Evolutionary conservation across 371 early-diverging fungal species (phyloP).

Genomic region (Mucor racemosus): DNA sequence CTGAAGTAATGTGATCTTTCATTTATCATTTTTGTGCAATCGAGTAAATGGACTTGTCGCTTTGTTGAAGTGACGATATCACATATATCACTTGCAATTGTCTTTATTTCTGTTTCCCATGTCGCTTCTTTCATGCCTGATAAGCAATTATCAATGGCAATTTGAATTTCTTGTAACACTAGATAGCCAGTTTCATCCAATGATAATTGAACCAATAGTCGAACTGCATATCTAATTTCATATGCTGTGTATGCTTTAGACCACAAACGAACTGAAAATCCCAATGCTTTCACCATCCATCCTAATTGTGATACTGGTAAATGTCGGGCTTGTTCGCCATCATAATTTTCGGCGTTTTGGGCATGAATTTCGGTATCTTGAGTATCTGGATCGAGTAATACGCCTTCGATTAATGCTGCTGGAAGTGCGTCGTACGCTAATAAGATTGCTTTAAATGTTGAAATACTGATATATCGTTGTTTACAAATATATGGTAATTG

Average conservation of each 20-base stretch:
- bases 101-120: conserved; percentile 33
- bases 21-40: conserved; percentile 32
- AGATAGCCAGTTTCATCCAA: conserved; percentile 34
- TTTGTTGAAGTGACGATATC: conserved; percentile 14
- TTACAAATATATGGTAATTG: conserved; percentile 15
- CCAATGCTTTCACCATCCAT: conserved; percentile 35
- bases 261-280: conserved; percentile 41
- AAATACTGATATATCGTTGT: conserved; percentile 20
- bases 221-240: conserved; percentile 27
- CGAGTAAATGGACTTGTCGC: conserved; percentile 26
- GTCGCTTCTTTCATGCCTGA: conserved; percentile 13
- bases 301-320: conserved; percentile 40
- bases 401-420: conserved; percentile 3
- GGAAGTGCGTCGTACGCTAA: conserved; percentile 16
- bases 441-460: conserved; percentile 17
- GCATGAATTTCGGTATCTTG: neutral
- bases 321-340: neutral
- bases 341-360: neutral
- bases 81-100: conserved; percentile 24
- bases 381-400: neutral
- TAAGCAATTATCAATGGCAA: conserved; percentile 35
- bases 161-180: conserved; percentile 35
- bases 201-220: conserved; percentile 36
- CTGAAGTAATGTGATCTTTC: conserved; percentile 29
- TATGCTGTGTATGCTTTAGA: conserved; percentile 34